Evolutionary conservation across 768 basidiomycete species (phyloP).

Genomic region (Termitomyces sp.): DNA sequence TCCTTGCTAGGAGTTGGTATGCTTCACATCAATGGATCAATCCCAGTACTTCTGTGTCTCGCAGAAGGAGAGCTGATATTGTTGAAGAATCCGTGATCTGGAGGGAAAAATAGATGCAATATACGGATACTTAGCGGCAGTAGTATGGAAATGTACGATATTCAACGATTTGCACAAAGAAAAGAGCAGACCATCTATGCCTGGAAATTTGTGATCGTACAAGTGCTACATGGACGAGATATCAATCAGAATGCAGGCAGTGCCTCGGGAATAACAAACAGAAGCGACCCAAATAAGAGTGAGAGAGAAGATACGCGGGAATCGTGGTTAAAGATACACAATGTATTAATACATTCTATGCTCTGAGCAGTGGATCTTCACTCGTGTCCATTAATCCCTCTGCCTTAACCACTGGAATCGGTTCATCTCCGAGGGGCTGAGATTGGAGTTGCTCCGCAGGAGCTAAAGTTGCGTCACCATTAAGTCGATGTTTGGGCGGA

Average conservation of each 20-base stretch:
- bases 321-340: conserved; percentile 13
- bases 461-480: conserved; percentile 35
- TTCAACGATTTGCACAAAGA: conserved; percentile 8
- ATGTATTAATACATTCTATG: conserved; percentile 13
- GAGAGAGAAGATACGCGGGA: conserved; percentile 11
- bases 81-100: conserved; percentile 26
- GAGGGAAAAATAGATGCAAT: conserved; percentile 7
- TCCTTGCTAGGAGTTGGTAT: conserved; percentile 73
- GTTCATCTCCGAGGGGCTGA: conserved; percentile 47
- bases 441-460: conserved; percentile 45
- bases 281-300: conserved; percentile 14
- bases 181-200: conserved; percentile 17
- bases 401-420: conserved; percentile 44
- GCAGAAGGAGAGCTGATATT: conserved; percentile 74
- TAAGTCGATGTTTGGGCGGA: conserved; percentile 36
- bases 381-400: conserved; percentile 65
- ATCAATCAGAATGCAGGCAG: conserved; percentile 19
- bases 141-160: conserved; percentile 12
- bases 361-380: conserved; percentile 47
- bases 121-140: conserved; percentile 7
- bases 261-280: conserved; percentile 20
- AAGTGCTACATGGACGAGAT: conserved; percentile 23
- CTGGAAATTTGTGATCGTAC: conserved; percentile 18
- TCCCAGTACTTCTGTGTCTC: conserved; percentile 54
- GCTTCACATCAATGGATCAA: conserved; percentile 26